These are phyloP conservation scores for Rosa lucieae DNA, from an alignment of 306 rosid genomes.

Conservation along the genomic window DNA sequence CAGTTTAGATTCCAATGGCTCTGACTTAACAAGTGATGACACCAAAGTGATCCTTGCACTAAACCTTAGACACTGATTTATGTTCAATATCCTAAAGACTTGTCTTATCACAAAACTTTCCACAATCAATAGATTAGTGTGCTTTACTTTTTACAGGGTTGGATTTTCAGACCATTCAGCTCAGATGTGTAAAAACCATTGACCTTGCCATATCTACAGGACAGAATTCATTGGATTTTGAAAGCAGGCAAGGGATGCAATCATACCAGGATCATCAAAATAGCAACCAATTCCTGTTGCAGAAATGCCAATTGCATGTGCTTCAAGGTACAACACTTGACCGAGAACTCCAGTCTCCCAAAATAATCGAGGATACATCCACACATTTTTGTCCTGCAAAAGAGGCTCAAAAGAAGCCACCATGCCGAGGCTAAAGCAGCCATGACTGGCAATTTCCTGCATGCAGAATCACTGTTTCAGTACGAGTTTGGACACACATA, in stretches of 20 bases:
- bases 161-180: background rate
- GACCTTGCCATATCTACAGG: constrained; percentile 1
- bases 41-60: background rate
- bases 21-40: background rate
- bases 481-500: background rate
- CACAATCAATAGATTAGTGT: background rate
- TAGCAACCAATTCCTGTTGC: constrained; percentile 99
- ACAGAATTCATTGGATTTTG: constrained; percentile 10
- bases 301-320: constrained; percentile 85
- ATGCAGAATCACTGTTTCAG: constrained; percentile 19
- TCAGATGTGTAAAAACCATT: background rate
- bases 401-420: constrained; percentile 69
- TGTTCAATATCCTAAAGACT: background rate
- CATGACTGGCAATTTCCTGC: constrained; percentile 93
- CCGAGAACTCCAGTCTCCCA: constrained; percentile 99
- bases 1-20: background rate
- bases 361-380: constrained; percentile 95
- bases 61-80: background rate
- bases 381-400: constrained; percentile 51
- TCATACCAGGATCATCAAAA: constrained; percentile 86
- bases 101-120: background rate
- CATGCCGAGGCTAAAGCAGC: constrained; percentile 98
- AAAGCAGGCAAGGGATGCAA: constrained; percentile 15
- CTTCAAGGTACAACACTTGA: constrained; percentile 91
- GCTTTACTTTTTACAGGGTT: background rate